Percentiles rank a stretch among this genome's conserved stretches.
Conservation (phyloP, 108 stramenopile species). For the Thalassiosira profunda region DNA sequence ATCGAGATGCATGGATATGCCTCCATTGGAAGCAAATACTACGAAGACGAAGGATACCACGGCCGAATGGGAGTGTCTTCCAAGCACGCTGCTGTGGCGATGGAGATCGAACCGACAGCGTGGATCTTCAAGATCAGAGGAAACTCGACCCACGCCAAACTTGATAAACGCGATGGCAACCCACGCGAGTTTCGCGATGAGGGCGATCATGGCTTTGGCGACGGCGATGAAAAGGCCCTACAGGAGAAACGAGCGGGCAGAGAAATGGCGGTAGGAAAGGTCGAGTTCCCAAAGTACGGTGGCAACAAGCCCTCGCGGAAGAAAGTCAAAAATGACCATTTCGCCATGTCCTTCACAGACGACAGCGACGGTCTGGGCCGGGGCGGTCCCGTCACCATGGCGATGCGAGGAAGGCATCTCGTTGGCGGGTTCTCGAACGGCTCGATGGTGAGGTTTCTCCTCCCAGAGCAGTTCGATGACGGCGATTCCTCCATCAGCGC, state of each 20-base stretch:
- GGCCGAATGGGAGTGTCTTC: constrained; percentile 41
- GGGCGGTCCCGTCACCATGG: constrained; percentile 28
- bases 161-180: constrained; percentile 41
- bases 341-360: too few species aligned
- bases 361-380: constrained; percentile 17
- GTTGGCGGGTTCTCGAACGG: constrained; percentile 45
- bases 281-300: constrained; percentile 31
- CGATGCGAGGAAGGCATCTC: constrained; percentile 30
- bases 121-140: constrained; percentile 38
- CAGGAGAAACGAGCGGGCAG: constrained; percentile 3
- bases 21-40: constrained; percentile 15
- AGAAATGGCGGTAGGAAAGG: constrained; percentile 42
- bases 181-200: constrained; percentile 6
- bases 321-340: constrained; percentile 11
- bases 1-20: constrained; percentile 24
- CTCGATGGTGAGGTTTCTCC: constrained; percentile 5
- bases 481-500: constrained; percentile 9
- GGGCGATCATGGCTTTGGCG: constrained; percentile 3
- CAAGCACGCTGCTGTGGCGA: constrained; percentile 19
- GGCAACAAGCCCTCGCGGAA: constrained; percentile 25
- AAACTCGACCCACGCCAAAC: constrained; percentile 9
- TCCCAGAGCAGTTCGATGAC: constrained; percentile 16
- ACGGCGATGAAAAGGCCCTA: constrained; percentile 10
- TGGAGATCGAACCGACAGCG: constrained; percentile 9
- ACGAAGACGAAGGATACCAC: constrained; percentile 33